Conservation (phyloP, 306 rosid genomes). For the Rubus parviflorus region DNA sequence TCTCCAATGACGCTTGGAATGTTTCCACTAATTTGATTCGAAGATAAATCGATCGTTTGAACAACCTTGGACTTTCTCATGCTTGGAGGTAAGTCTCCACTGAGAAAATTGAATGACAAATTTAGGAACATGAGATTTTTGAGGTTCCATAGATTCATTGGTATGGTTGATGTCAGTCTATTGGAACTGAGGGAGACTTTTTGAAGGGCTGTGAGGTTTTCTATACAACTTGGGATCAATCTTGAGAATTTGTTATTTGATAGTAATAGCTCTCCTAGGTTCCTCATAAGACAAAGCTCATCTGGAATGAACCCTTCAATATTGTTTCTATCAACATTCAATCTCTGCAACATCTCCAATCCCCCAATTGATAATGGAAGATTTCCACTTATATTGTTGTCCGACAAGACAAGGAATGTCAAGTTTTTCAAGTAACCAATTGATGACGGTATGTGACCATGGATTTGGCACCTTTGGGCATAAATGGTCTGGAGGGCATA, state of each 20-base stretch:
- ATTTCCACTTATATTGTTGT: not conserved
- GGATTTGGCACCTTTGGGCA: not conserved
- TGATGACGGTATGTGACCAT: not conserved
- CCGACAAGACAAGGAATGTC: not conserved
- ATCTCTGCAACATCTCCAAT: conserved; percentile 25
- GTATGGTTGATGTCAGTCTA: not conserved
- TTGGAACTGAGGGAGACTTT: not conserved
- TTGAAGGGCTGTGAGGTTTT: not conserved
- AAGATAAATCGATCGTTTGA: not conserved
- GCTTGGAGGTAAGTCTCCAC: not conserved
- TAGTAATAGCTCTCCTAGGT: conserved; percentile 13
- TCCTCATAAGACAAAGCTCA: conserved; percentile 23
- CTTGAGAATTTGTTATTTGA: conserved; percentile 25
- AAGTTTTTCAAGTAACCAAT: not conserved
- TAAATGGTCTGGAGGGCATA: not conserved
- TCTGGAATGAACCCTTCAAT: conserved; percentile 24
- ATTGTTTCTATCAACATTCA: conserved; percentile 14
- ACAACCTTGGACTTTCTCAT: not conserved
- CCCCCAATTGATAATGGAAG: conserved; percentile 8
- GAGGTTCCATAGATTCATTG: not conserved
- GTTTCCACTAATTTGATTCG: not conserved
- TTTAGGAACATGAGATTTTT: not conserved
- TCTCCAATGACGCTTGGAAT: not conserved
- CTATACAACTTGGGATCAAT: conserved; percentile 13
- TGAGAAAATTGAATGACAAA: not conserved